Base-by-base conservation (phyloP, 345 rosid genomes). In the Eucalyptus cloeziana region DNA sequence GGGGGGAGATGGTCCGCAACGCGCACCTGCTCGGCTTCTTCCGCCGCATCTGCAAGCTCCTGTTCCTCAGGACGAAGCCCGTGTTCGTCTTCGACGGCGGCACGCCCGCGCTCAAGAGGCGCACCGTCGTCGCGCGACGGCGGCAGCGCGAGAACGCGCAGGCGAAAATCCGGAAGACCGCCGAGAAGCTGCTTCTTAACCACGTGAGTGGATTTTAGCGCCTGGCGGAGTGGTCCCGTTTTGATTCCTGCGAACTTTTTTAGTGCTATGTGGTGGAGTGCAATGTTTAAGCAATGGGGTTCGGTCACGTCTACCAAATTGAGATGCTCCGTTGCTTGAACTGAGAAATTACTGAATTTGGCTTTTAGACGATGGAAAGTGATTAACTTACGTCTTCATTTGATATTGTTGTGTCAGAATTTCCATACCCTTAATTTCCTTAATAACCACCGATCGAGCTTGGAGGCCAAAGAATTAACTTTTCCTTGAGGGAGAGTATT, bases 61-160 rank as follows among this genome's bases (percentile, higher is more conserved):
- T 98, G 90, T 98, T 93, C 87, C 90, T 95, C 9, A 91, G 94
- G 91, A 96, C 99, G 43, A 98, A 97, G 90, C 99, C 99, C 15
- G 97, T 96, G 10, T 98, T 98, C 86, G 98, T 98, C 45, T 98
- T 98, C 89, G 99, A 98, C 30, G 99, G 99, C 10, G 99, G 89
- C 13, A 98, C 99, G 22, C 99, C 99, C 2, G 96, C 95, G 22
- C 96, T 98, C 90, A 97, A 97, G 94, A 97, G 99, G 3, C 97
- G 98, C 50, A 97, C 99, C 27, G 99, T 98, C 47, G 94, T 98
- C 86, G 98, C 99, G 15, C 94, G 99, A 12, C 96, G 98, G 60
- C 93, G 96, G 91, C 98, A 96, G 93, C 94, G 99, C 22, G 99
- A 97, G 92, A 97, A 95, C 22, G 98, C 99, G 33, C 99, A 94